Percentiles rank a stretch among this genome's conserved stretches.
Conservation (phyloP, 2,329 filamentous ascomycete species). For the Ophiostoma sp. region DNA sequence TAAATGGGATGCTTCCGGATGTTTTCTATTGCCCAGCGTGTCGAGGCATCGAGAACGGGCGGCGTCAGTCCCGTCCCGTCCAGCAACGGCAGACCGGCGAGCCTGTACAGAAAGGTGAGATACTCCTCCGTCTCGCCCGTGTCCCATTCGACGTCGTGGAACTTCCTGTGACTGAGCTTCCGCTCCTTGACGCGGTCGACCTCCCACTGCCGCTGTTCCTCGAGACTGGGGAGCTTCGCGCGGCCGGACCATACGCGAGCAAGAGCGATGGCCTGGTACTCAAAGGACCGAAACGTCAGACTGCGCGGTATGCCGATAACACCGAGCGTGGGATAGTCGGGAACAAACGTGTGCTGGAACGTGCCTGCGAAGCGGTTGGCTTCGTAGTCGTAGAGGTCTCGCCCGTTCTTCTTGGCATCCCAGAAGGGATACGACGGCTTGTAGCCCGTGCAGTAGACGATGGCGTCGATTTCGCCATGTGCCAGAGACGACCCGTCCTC, state of each 20-base stretch:
- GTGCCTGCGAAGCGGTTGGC: conserved; percentile 39
- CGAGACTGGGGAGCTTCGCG: conserved; percentile 38
- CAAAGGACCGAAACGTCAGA: conserved; percentile 37
- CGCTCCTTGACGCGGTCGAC: conserved; percentile 33
- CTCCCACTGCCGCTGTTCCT: conserved; percentile 46
- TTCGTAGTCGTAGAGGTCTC: conserved; percentile 46
- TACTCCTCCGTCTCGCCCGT: conserved; percentile 46
- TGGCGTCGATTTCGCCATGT: conserved; percentile 56
- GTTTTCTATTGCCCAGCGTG: conserved; percentile 46
- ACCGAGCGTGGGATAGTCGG: conserved; percentile 43
- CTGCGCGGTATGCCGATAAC: conserved; percentile 48
- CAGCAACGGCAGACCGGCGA: conserved; percentile 46
- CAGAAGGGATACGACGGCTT: conserved; percentile 78
- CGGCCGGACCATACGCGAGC: conserved; percentile 35
- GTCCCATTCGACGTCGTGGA: conserved; percentile 51
- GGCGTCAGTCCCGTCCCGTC: conserved; percentile 43
- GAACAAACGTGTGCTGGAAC: conserved; percentile 50
- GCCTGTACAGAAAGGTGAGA: conserved; percentile 41
- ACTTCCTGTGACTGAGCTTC: conserved; percentile 36
- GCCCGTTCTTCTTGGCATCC: conserved; percentile 43
- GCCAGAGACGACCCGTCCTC: conserved; percentile 55
- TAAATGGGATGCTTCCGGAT: conserved; percentile 43
- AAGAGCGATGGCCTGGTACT: conserved; percentile 38
- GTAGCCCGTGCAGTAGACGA: conserved; percentile 87
- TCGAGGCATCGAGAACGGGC: conserved; percentile 40